Evolutionary conservation across 768 basidiomycete species (phyloP), one percentile per base, ranked within the genome.

Genomic region (Scleroderma bovista): DNA sequence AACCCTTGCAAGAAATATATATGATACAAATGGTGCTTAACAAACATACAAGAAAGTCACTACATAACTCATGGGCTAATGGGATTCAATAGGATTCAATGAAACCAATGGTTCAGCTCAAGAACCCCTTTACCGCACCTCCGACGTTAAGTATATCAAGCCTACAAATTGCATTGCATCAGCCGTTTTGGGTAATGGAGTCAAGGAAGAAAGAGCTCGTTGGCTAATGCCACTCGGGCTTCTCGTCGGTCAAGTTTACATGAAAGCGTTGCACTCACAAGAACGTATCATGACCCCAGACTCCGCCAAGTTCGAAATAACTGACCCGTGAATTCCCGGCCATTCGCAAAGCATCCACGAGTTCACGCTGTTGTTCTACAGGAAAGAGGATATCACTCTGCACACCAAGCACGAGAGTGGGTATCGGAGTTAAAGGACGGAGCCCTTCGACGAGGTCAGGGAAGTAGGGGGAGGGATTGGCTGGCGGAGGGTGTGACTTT

Each of bases 231-330:
- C n/a, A n/a, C n/a, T n/a, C n/a, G n/a, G n/a, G n/a, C n/a, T n/a
- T n/a, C n/a, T n/a, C n/a, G n/a, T n/a, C n/a, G n/a, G n/a, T n/a
- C n/a, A n/a, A n/a, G n/a, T n/a, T n/a, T n/a, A n/a, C n/a, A n/a
- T n/a, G n/a, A n/a, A n/a, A n/a, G n/a, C 52, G 46, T 8, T 15
- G 19, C 2, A 79, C 86, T 77, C 60, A 87, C 83, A 98, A 72
- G 72, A 97, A 97, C 19, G 93, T 97, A 69, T 99, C 95, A 62
- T 99, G 95, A 1, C 96, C 96, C 94, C 93, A 98, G n/a, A 98
- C 94, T 9, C 95, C 94, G 23, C 95, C 95, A 2, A 98, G 78
- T 69, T 98, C 96, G 64, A 95, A 99, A 68, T 97, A 98, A 52
- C 89, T 87, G 23, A 99, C 96, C 50, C 77, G 72, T 15, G 81